Conservation (phyloP, 148 eudicot species). For the Diospyros lotus region DNA sequence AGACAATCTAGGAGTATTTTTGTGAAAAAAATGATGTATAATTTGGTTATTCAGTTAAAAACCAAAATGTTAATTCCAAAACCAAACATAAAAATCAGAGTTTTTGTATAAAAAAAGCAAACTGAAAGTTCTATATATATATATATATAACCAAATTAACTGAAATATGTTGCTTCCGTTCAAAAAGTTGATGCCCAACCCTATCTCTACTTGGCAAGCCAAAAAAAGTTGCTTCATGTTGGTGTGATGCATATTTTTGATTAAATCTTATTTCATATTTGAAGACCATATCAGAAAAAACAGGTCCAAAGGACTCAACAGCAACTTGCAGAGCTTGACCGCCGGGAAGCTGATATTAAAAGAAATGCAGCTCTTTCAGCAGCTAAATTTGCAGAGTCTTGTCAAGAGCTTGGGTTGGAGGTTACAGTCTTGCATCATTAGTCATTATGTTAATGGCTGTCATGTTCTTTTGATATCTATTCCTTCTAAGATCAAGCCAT, state of each 20-base stretch:
- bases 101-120: too few relatives aligned
- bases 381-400: conserved; percentile 84
- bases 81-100: too few relatives aligned
- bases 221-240: neutral
- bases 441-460: neutral
- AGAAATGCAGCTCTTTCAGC: conserved; percentile 92
- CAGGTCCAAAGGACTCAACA: conserved; percentile 92
- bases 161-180: too few relatives aligned
- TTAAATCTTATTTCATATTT: conserved; percentile 20
- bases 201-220: too few relatives aligned
- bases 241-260: conserved; percentile 4
- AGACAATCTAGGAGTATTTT: too few relatives aligned
- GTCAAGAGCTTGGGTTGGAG: conserved; percentile 92
- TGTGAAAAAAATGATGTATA: too few relatives aligned
- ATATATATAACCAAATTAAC: too few relatives aligned
- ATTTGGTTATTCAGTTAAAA: too few relatives aligned
- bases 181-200: too few relatives aligned
- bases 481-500: neutral
- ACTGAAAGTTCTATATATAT: too few relatives aligned
- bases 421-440: conserved; percentile 25
- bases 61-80: too few relatives aligned
- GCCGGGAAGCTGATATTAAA: conserved; percentile 90
- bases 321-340: conserved; percentile 85
- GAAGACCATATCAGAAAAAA: conserved; percentile 89
- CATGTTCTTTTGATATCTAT: neutral